Percentiles rank a stretch among this genome's conserved stretches.
These are phyloP conservation scores for Acanthamoeba rhysodes DNA, from an alignment of 208 protist genomes.

Conservation along the genomic window DNA sequence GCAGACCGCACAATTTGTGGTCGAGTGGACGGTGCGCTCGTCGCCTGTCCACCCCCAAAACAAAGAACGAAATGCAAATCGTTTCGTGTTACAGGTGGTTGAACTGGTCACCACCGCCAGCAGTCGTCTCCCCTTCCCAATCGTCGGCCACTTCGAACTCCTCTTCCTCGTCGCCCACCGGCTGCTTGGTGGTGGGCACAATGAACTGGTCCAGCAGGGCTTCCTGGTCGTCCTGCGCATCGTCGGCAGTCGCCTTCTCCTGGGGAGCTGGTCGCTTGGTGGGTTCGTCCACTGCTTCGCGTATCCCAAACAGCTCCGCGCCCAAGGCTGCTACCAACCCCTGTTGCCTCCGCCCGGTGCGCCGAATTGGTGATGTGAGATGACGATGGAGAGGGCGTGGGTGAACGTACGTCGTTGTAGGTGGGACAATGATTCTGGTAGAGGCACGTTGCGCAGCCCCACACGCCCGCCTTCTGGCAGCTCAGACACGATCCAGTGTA, in stretches of 20 bases:
- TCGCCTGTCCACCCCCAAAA: neutral
- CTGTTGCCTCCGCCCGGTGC: neutral
- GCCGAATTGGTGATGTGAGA: neutral
- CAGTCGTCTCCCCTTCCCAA: neutral
- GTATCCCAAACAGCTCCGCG: neutral
- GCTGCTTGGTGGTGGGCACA: neutral
- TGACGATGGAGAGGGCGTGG: neutral
- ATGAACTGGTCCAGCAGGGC: neutral
- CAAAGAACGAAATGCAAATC: too few relatives aligned
- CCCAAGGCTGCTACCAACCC: neutral
- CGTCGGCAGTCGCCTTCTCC: too few relatives aligned
- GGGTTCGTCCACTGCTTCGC: neutral
- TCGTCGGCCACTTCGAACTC: neutral
- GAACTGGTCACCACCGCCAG: too few relatives aligned
- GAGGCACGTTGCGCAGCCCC: slow-evolving; percentile 34
- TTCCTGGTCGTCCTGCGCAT: neutral
- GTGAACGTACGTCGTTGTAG: neutral
- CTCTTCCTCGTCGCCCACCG: neutral
- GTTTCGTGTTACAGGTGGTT: too few relatives aligned
- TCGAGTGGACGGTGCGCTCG: slow-evolving; percentile 18
- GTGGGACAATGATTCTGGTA: neutral
- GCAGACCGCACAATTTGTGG: slow-evolving; percentile 24
- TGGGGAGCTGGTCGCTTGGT: neutral
- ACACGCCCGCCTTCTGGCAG: neutral
- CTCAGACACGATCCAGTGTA: neutral